Percentiles rank a stretch among this genome's conserved stretches.
Evolutionary conservation across 2,329 filamentous ascomycete species (phyloP).

Genomic region (Diaporthe destruens): DNA sequence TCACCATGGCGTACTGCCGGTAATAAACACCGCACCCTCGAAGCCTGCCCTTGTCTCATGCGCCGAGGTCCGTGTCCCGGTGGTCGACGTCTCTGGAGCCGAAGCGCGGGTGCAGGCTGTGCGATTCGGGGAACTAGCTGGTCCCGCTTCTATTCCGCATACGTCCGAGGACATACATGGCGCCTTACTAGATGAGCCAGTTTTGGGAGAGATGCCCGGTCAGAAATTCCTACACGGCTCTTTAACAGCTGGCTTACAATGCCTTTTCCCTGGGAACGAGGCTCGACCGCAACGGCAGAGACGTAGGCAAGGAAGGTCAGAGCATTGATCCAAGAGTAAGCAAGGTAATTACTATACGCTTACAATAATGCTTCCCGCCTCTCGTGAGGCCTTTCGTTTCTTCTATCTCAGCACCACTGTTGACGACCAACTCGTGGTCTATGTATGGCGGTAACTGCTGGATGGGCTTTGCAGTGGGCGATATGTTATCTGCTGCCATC

Average conservation of each 20-base stretch:
- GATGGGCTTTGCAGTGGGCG: not conserved
- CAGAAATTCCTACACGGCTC: not conserved
- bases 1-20: not conserved
- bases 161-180: too few relatives aligned
- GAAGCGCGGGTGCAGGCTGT: not conserved
- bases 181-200: not conserved
- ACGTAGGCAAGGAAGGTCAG: not conserved
- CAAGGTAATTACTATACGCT: not conserved
- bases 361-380: not conserved
- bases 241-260: not conserved
- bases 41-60: conserved; percentile 5
- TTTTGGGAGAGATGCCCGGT: not conserved
- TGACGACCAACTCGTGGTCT: not conserved
- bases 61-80: not conserved
- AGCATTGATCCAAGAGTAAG: too few relatives aligned
- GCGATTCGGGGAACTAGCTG: not conserved
- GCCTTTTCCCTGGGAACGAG: not conserved
- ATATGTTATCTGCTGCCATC: not conserved
- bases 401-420: not conserved
- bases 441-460: not conserved
- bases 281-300: conserved; percentile 6
- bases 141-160: too few relatives aligned
- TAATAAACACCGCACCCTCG: not conserved
- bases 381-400: not conserved
- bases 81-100: not conserved